Percentiles rank a stretch among this genome's conserved stretches.
These are phyloP conservation scores for Lachancea lanzarotensis DNA, from an alignment of 805 yeast species.

Conservation along the genomic window DNA sequence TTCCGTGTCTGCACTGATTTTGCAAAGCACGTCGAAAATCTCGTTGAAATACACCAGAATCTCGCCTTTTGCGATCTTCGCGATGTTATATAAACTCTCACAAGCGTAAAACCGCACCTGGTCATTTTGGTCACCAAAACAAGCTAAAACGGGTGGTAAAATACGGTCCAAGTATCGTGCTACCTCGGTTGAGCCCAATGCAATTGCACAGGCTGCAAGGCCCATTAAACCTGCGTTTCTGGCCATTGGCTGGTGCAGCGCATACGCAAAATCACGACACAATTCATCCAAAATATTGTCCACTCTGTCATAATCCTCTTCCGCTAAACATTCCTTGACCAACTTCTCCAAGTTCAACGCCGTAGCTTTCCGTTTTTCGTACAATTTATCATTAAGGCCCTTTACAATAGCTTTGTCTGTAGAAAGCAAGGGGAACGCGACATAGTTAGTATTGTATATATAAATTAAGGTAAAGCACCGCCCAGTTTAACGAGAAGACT, in stretches of 20 bases:
- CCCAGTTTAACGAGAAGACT: background rate
- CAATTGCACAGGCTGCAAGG: constrained; percentile 91
- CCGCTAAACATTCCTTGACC: constrained; percentile 52
- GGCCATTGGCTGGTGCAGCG: constrained; percentile 79
- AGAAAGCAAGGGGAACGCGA: background rate
- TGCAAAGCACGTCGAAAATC: constrained; percentile 86
- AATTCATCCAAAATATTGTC: constrained; percentile 60
- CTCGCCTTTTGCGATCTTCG: constrained; percentile 95
- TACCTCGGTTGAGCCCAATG: constrained; percentile 77
- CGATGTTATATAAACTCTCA: constrained; percentile 90
- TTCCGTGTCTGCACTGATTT: constrained; percentile 84
- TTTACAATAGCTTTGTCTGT: constrained; percentile 57
- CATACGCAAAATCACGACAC: constrained; percentile 68
- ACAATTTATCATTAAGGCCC: constrained; percentile 66
- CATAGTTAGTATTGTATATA: background rate
- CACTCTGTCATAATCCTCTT: constrained; percentile 33
- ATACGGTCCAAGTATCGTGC: constrained; percentile 78
- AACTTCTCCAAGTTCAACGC: constrained; percentile 73
- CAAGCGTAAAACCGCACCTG: constrained; percentile 95
- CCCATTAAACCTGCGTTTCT: constrained; percentile 96
- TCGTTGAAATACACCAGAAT: constrained; percentile 87
- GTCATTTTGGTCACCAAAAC: constrained; percentile 97
- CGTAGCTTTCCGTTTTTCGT: constrained; percentile 72
- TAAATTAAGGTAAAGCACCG: background rate
- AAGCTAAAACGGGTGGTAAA: constrained; percentile 87